Evolutionary conservation across 2,329 filamentous ascomycete species (phyloP).

Genomic region (Sporothrix sp.): DNA sequence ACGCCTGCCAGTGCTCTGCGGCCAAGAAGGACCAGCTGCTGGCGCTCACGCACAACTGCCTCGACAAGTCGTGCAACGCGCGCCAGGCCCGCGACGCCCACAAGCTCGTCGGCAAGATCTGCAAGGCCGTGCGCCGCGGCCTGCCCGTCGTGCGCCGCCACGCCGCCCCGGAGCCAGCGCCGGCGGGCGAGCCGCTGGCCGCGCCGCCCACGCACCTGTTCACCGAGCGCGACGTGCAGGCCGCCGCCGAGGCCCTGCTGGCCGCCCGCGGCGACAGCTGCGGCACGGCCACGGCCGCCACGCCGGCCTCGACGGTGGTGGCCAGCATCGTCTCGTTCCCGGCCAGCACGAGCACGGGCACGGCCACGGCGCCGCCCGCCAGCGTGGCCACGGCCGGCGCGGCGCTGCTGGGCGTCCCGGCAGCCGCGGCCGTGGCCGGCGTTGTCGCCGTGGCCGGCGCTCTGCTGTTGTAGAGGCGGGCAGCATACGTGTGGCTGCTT

Average conservation of each 20-base stretch:
- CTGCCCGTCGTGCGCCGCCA: neutral
- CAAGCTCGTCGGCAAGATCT: conserved; percentile 5
- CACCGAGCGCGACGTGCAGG: neutral
- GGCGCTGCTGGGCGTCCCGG: neutral
- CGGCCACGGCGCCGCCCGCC: conserved; percentile 3
- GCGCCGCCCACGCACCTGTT: neutral
- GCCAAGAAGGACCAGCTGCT: conserved; percentile 10
- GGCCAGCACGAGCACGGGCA: no score
- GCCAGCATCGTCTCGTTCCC: neutral
- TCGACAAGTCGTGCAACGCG: conserved; percentile 13
- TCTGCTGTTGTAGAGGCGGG: conserved; percentile 2
- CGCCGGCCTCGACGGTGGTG: conserved; percentile 3
- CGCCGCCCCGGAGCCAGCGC: neutral
- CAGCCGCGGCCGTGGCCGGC: neutral
- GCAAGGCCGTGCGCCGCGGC: conserved; percentile 5
- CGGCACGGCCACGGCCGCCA: neutral
- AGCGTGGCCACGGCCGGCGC: conserved; percentile 12
- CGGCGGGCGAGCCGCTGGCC: neutral
- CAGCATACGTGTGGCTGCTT: no score
- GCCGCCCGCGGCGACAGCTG: neutral
- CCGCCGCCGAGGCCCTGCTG: neutral
- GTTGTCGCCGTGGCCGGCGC: conserved; percentile 1
- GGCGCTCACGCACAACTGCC: conserved; percentile 12
- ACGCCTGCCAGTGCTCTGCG: conserved; percentile 16
- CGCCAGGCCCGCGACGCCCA: neutral